Evolutionary conservation across 176 grass and related monocot genomes (phyloP).

Genomic region (Miscanthus lutarioriparius): DNA sequence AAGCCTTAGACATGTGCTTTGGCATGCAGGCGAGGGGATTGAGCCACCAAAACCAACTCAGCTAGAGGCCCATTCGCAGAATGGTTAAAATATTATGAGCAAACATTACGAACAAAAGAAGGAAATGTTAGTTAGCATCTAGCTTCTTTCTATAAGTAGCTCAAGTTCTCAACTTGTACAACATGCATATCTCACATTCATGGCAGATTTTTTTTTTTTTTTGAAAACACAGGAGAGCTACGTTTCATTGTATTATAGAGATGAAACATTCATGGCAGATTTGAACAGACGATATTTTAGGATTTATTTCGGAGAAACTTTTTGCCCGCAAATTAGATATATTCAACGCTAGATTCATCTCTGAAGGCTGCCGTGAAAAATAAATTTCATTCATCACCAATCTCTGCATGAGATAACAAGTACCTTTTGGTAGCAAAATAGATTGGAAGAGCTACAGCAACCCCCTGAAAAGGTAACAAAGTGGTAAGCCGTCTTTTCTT

Average conservation of each 20-base stretch:
- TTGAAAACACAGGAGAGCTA: too few relatives aligned
- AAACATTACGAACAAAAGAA: conserved; percentile 12
- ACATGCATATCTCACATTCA: background rate
- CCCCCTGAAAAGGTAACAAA: conserved; percentile 60
- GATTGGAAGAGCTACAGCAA: conserved; percentile 95
- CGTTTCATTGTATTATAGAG: too few relatives aligned
- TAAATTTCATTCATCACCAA: conserved; percentile 1
- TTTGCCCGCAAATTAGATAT: background rate
- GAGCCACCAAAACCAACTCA: too few relatives aligned
- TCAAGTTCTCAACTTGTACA: background rate
- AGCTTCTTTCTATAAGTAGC: background rate
- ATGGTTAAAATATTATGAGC: background rate
- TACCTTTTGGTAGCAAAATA: conserved; percentile 98
- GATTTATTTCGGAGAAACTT: background rate
- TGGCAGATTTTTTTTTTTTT: background rate
- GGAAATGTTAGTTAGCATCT: conserved; percentile 4
- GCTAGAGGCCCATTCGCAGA: background rate
- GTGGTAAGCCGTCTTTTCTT: background rate
- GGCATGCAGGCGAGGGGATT: too few relatives aligned
- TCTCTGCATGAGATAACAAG: conserved; percentile 28
- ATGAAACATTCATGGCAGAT: background rate
- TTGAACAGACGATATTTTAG: conserved; percentile 1
- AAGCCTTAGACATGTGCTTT: too few relatives aligned
- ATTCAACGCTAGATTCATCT: background rate
- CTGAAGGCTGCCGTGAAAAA: conserved; percentile 1